Evolutionary conservation across 1,284 basidiomycete species (phyloP).

Genomic region (Coniophora puteana): DNA sequence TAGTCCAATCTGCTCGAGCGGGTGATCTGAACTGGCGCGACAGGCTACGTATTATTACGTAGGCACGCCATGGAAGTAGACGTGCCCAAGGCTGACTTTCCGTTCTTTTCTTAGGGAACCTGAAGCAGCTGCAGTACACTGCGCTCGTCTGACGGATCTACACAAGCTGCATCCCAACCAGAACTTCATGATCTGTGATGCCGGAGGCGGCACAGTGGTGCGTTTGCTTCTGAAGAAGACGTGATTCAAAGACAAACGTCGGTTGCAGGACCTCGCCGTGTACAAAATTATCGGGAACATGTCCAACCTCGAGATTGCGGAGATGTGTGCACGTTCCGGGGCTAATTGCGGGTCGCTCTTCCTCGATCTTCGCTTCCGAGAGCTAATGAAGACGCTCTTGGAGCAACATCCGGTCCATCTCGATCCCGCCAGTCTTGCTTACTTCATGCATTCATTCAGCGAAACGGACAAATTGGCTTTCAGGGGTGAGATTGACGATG

Average conservation of each 20-base stretch:
- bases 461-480: conserved; percentile 82
- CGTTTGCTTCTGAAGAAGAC: conserved; percentile 18
- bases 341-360: conserved; percentile 82
- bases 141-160: conserved; percentile 70
- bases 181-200: conserved; percentile 78
- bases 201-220: conserved; percentile 77
- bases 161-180: conserved; percentile 74
- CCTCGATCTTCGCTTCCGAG: conserved; percentile 77
- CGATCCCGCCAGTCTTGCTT: conserved; percentile 71
- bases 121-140: conserved; percentile 83
- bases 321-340: conserved; percentile 78
- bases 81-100: conserved; percentile 5
- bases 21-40: conserved; percentile 75
- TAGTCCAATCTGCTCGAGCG: conserved; percentile 68
- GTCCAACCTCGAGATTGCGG: conserved; percentile 75
- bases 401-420: conserved; percentile 76
- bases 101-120: conserved; percentile 49
- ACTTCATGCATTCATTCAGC: conserved; percentile 82
- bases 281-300: conserved; percentile 80
- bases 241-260: background rate
- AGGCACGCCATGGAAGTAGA: conserved; percentile 14
- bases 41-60: conserved; percentile 76
- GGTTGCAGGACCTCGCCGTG: conserved; percentile 54
- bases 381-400: conserved; percentile 67
- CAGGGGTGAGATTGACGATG: conserved; percentile 66